Base-by-base conservation (phyloP, 2,329 filamentous ascomycete genomes). In the Thielaviopsis punctulata region DNA sequence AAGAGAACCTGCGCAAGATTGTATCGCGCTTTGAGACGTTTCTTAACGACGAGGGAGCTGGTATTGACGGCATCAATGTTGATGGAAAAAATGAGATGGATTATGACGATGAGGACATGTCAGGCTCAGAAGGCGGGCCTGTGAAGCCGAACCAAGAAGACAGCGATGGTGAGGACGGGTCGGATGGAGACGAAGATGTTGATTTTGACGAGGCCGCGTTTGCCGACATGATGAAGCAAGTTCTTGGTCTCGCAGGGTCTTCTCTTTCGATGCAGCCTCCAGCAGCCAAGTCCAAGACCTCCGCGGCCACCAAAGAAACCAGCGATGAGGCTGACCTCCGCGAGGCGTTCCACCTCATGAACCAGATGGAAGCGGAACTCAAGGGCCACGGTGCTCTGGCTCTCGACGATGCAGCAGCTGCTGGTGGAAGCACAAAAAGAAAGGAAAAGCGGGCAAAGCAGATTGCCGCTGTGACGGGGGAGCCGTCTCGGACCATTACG, bases 21-120 rank as follows among this genome's bases (percentile, higher is more conserved):
- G 92, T 98, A 0, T 83, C 85, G 46, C 79, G 87, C n/a, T 96
- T 98, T 61, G 88, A 95, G 61, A 73, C 84, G 12, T 96, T 98
- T 59, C 66, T 98, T 45, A 86, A 93, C 52, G 86, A 96, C 59
- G 84, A 93, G 10, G 76, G 75, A 45, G 87, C 88, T 0, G 89
- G 85, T 1, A 64, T 80, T 5, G 88, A 94, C 46, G 90, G 88
- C 0, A 85, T 82, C 0, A 80, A 86, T 55, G 65, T 86, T 12
- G 71, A 76, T 56, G 30, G 30, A 36, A 69, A 69, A 18, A 64
- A 71, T 9, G 68, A 71, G 2, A 67, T 73, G 5, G 69, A 73
- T 4, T 65, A 65, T 4, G 68, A 73, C 10, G 73, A 75, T 18
- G 72, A 73, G 13, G 39, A 45, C 5, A 3, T 22, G 2, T 44